Conservation (phyloP, 2,329 filamentous ascomycete genomes). For the Clonostachys solani region DNA sequence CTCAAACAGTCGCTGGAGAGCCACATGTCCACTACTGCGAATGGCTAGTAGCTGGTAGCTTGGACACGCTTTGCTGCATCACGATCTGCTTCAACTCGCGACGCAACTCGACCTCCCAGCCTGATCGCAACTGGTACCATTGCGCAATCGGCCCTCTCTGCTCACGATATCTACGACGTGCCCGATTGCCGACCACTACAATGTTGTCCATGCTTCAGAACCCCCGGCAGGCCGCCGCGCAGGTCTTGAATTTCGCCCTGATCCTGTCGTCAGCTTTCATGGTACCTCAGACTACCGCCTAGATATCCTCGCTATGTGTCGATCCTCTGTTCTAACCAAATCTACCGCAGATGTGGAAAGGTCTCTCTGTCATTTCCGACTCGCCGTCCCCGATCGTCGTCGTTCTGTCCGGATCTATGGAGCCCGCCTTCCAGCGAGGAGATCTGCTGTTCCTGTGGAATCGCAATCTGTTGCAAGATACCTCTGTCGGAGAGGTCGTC, state of each 20-base stretch:
- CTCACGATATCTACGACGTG: too few species aligned
- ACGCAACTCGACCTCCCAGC: not conserved
- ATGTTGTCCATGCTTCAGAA: slow-evolving; percentile 71
- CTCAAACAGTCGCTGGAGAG: not conserved
- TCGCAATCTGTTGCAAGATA: slow-evolving; percentile 53
- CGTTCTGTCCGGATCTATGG: slow-evolving; percentile 81
- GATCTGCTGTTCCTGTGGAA: slow-evolving; percentile 78
- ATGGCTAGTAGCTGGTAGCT: too few species aligned
- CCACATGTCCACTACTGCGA: slow-evolving; percentile 1
- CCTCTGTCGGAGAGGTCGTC: slow-evolving; percentile 52
- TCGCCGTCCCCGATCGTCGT: slow-evolving; percentile 77
- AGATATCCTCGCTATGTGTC: not conserved
- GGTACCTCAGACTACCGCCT: slow-evolving; percentile 37
- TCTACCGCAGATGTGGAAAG: slow-evolving; percentile 69
- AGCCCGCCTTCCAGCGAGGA: slow-evolving; percentile 76
- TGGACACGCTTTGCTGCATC: too few species aligned
- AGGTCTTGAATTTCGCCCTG: slow-evolving; percentile 86
- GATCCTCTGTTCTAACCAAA: too few species aligned
- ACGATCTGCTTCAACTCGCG: not conserved
- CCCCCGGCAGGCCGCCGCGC: slow-evolving; percentile 74
- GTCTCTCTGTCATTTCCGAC: slow-evolving; percentile 73
- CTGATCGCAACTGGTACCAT: too few species aligned
- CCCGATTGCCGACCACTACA: slow-evolving; percentile 6
- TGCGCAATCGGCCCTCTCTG: too few species aligned
- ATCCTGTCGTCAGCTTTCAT: slow-evolving; percentile 91